Evolutionary conservation across 192 early-diverging fungal species (phyloP), one percentile per base, ranked within the genome.

Genomic region (Rhizoclosmatium globosum): DNA sequence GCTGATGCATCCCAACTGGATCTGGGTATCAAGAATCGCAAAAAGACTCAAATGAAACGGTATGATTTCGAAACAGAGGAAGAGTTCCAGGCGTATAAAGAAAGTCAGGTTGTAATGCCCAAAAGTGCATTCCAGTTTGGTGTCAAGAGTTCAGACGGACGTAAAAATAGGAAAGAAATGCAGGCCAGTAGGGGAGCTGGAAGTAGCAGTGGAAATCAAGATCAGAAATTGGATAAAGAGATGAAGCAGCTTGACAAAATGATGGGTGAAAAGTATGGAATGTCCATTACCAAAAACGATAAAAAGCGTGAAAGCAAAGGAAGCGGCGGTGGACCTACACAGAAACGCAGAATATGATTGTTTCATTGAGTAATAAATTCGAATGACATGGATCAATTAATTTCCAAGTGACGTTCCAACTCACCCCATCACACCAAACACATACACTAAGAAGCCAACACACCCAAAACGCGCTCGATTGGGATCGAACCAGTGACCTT

Each of bases 61-160:
- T 94, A 89, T 79, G 92, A 94, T 81, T 94, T 95, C 86, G 94
- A 94, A 47, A 90, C 83, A 13, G 93, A 94, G 79, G 93, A 92
- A 70, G 91, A 94, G 44, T 94, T 89, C 83, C 84, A 90, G 43
- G 82, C 84, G 45, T 94, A 95, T 68, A 94, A 94, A 79, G 91
- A 92, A 31, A 85, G 82, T 31, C 85, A 93, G 41, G 93, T 93
- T 42, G 87, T 91, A 39, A 76, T 93, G 46, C 92, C 93, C 0
- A 93, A 94, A 83, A 91, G 90, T 21, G 92, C 93, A 2, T 92
- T 90, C 68, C 90, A 93, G 74, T 94, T 91, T 80, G 93, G 92
- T 47, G 89, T 94, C 13, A 94, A 94, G 78, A 86, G 88, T 77
- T 80, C 84, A 21, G 93, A 85, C 13, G 77, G 91, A 3, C 85